Evolutionary conservation across 1,284 basidiomycete genomes (phyloP).

Genomic region (Caloboletus firmus): DNA sequence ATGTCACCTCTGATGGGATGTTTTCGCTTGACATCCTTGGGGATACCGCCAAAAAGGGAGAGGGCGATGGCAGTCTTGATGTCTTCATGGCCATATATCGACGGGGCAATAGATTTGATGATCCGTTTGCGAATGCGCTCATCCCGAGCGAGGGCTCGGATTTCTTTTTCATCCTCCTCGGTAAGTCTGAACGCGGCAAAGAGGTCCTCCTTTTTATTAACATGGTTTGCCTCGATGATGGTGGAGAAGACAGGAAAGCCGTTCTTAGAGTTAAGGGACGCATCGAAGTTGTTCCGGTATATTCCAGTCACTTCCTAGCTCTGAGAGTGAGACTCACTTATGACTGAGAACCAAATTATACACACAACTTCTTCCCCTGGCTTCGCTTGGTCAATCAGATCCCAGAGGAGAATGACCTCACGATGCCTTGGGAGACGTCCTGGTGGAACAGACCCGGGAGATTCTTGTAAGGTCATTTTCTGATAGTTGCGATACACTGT

Average conservation of each 20-base stretch:
- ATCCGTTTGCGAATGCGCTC: constrained; percentile 96
- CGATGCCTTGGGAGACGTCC: constrained; percentile 95
- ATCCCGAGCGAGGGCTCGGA: constrained; percentile 83
- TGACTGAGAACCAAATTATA: constrained; percentile 15
- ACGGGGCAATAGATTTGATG: constrained; percentile 97
- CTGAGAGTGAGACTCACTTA: constrained; percentile 15
- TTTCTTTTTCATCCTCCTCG: constrained; percentile 94
- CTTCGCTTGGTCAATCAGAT: constrained; percentile 96
- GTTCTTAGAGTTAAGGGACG: constrained; percentile 96
- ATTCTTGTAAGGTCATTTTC: constrained; percentile 98
- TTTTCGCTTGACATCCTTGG: constrained; percentile 96
- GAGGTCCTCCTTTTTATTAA: constrained; percentile 95
- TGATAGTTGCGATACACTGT: constrained; percentile 99
- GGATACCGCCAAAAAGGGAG: constrained; percentile 90
- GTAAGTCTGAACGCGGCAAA: constrained; percentile 96
- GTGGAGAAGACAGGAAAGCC: constrained; percentile 99
- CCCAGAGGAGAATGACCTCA: constrained; percentile 96
- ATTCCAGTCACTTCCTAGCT: constrained; percentile 91
- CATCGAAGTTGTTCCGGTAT: constrained; percentile 99
- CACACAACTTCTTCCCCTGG: constrained; percentile 96
- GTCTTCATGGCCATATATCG: constrained; percentile 98
- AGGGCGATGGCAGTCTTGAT: constrained; percentile 98
- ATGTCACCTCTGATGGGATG: constrained; percentile 97
- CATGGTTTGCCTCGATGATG: constrained; percentile 95
- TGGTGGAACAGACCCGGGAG: constrained; percentile 96